Evolutionary conservation across 1,284 basidiomycete species (phyloP).

Genomic region (Ceratobasidium sp.): DNA sequence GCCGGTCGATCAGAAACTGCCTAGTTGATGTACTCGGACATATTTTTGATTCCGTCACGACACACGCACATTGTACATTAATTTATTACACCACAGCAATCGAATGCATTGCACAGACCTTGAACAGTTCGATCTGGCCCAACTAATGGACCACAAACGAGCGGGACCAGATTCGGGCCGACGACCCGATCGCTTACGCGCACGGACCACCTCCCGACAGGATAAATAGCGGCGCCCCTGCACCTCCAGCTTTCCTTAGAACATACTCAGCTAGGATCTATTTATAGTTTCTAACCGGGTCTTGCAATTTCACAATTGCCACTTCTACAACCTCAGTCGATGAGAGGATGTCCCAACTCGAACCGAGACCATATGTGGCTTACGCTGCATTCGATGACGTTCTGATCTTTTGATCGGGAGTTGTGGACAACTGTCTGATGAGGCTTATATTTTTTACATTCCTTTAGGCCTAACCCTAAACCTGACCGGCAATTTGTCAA

Average conservation of each 20-base stretch:
- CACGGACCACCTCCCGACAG: slow-evolving; percentile 57
- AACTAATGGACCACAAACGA: slow-evolving; percentile 25
- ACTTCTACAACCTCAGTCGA: slow-evolving; percentile 47
- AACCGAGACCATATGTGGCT: slow-evolving; percentile 44
- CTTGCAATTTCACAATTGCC: slow-evolving; percentile 47
- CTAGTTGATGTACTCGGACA: too few relatives aligned
- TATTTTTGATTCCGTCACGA: too few relatives aligned
- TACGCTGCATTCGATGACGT: slow-evolving; percentile 46
- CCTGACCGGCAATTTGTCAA: not conserved
- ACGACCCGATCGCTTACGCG: slow-evolving; percentile 47
- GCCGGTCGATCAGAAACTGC: too few relatives aligned
- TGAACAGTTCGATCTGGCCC: too few relatives aligned
- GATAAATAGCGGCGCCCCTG: slow-evolving; percentile 60
- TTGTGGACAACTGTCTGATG: slow-evolving; percentile 46
- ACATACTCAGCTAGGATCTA: slow-evolving; percentile 92
- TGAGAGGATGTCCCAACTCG: slow-evolving; percentile 46
- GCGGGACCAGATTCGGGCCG: slow-evolving; percentile 1
- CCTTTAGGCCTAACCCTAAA: slow-evolving; percentile 41
- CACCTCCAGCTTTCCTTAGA: slow-evolving; percentile 64
- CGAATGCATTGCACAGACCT: too few relatives aligned
- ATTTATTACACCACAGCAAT: too few relatives aligned
- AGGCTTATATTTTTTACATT: slow-evolving; percentile 36
- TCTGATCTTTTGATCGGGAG: slow-evolving; percentile 41
- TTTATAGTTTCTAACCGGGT: slow-evolving; percentile 57
- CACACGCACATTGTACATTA: too few relatives aligned